Percentiles rank a stretch among this genome's conserved stretches.
Evolutionary conservation across 2,329 filamentous ascomycete species (phyloP).

Genomic region (Lizonia empirigonia): DNA sequence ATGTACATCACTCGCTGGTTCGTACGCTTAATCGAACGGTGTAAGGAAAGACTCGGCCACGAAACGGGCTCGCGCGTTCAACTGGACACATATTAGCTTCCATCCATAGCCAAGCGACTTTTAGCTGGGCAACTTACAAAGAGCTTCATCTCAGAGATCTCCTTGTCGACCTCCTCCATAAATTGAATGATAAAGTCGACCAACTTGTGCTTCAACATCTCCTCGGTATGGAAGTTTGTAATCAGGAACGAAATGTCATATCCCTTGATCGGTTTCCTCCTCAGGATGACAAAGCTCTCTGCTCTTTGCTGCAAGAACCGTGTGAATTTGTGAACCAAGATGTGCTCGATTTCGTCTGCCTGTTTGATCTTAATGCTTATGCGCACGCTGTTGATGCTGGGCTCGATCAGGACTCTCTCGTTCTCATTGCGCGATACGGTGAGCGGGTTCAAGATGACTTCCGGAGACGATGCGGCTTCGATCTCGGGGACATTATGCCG

Average conservation of each 20-base stretch:
- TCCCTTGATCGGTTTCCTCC: conserved; percentile 95
- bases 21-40: conserved; percentile 55
- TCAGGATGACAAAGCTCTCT: conserved; percentile 94
- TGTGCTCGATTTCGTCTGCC: conserved; percentile 98
- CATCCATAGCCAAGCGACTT: background rate
- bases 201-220: conserved; percentile 98
- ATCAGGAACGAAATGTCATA: conserved; percentile 99
- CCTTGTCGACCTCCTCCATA: conserved; percentile 99
- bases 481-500: conserved; percentile 98
- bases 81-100: conserved; percentile 58
- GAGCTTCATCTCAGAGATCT: conserved; percentile 99
- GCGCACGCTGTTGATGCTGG: conserved; percentile 93
- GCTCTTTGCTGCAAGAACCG: conserved; percentile 94
- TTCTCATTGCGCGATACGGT: conserved; percentile 95
- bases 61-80: conserved; percentile 96
- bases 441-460: conserved; percentile 89
- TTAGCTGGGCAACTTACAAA: conserved; percentile 69
- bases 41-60: conserved; percentile 98
- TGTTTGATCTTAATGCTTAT: conserved; percentile 99
- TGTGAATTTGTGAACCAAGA: conserved; percentile 97
- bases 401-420: conserved; percentile 94
- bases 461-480: conserved; percentile 88
- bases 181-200: conserved; percentile 99
- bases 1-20: conserved; percentile 18
- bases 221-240: conserved; percentile 97